Base-by-base conservation (phyloP, 176 grass and related monocot genomes). In the Luzula sylvatica region DNA sequence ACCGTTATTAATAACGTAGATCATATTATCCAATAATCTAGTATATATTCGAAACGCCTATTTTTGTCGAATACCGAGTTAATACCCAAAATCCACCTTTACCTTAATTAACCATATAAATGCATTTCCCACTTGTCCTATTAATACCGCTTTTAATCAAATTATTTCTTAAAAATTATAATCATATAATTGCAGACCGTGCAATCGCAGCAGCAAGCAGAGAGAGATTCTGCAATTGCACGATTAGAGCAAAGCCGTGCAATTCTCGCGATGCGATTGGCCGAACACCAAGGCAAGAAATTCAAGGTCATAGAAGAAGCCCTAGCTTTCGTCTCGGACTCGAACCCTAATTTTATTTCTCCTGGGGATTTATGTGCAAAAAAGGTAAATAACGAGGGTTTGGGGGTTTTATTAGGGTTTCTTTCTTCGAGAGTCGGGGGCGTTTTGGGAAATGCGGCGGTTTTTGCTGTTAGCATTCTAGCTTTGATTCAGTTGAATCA, bases 401-500 rank as follows among this genome's bases (percentile, higher is more conserved):
- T 74, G 40, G 65, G 66, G 55, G 70, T 95, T 38, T 47, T 88
- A 22, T 53, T 62, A 32, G 75, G 60, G 8, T 39, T 78, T 58
- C 52, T 95, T 22, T 75, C 76, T 8, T 65, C 69, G 28, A 78
- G 83, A 60, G 65, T 88, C 0, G 69, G 73, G 46, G 50, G 76
- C 38, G 53, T 79, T 55, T 53, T 95, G 15, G 73, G 80, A 19
- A 95, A 82, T 25, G 80, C 63, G 38, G 76, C 80, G 19, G 49
- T 78, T 15, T 88, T 84, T 82, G 83, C 89, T 43, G 65, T 85
- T 61, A 84, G 89, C 20, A 81, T 87, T 82, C 72, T 94, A 58
- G 82, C 88, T 50, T 75, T 83, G 53, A 61, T 80, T 43, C 78
- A 80, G 78, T 54, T 94, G 27, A 69, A 87, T 68, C 82, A 72